These are phyloP conservation scores for Lepidium campestre DNA, from an alignment of 441 rosid species.

Conservation along the genomic window DNA sequence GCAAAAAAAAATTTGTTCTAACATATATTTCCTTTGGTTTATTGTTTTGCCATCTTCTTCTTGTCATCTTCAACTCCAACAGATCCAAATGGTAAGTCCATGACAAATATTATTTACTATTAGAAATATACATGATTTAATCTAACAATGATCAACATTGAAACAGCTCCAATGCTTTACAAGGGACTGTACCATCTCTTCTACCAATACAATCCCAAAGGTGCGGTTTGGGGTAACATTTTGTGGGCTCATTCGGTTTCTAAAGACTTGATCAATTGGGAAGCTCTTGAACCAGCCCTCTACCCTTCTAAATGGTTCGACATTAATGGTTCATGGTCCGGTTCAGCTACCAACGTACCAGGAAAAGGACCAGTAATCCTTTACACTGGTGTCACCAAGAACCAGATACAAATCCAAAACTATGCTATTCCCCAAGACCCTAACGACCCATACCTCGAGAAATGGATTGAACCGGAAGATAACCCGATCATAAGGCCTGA, in stretches of 20 bases:
- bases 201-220: conserved; percentile 85
- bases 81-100: conserved; percentile 72
- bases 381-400: conserved; percentile 60
- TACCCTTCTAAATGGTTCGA: conserved; percentile 66
- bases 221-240: conserved; percentile 92
- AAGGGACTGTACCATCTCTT: conserved; percentile 77
- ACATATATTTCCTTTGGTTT: background rate
- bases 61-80: background rate
- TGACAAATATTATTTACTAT: background rate
- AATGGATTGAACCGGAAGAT: conserved; percentile 73
- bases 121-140: background rate
- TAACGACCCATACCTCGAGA: conserved; percentile 63
- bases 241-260: conserved; percentile 96
- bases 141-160: background rate
- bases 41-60: background rate
- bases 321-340: conserved; percentile 78
- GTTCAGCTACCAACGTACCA: conserved; percentile 63
- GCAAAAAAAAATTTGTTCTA: background rate
- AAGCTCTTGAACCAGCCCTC: conserved; percentile 56
- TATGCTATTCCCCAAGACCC: conserved; percentile 55
- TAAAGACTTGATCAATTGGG: conserved; percentile 72
- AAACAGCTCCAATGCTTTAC: conserved; percentile 64
- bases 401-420: conserved; percentile 53
- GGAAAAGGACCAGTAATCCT: conserved; percentile 49
- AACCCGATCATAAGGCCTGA: conserved; percentile 55